Evolutionary conservation across 129 eudicot genomes (phyloP).

Genomic region (Flaveria brownii): DNA sequence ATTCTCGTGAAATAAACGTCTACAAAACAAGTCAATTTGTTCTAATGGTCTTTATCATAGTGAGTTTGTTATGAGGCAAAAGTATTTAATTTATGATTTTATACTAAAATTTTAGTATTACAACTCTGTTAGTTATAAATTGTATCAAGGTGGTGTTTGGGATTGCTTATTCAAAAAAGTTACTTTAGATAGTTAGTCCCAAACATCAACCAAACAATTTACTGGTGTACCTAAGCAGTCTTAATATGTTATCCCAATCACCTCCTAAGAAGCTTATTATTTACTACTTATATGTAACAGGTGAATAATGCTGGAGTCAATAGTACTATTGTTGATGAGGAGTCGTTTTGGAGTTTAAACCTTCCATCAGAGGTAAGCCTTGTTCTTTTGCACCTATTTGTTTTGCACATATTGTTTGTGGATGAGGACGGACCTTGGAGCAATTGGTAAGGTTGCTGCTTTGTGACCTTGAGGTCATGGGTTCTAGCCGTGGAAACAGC

Average conservation of each 20-base stretch:
- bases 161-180: background rate
- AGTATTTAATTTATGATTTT: background rate
- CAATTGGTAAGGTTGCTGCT: too few relatives aligned
- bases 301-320: conserved; percentile 49
- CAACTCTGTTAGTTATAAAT: too few relatives aligned
- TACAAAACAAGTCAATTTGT: too few relatives aligned
- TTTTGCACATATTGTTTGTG: too few relatives aligned
- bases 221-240: too few relatives aligned
- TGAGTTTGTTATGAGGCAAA: background rate
- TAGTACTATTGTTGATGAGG: conserved; percentile 38
- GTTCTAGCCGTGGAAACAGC: too few relatives aligned
- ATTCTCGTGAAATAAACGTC: too few relatives aligned
- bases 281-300: conserved; percentile 7
- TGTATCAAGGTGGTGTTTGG: background rate
- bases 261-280: background rate
- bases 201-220: background rate
- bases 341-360: conserved; percentile 34
- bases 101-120: too few relatives aligned
- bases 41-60: too few relatives aligned
- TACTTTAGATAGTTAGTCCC: background rate
- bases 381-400: background rate
- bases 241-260: background rate
- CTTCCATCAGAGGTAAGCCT: conserved; percentile 38
- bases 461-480: too few relatives aligned
- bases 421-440: too few relatives aligned